Base-by-base conservation (phyloP, 768 basidiomycete species). In the Cystoderma amianthinum region DNA sequence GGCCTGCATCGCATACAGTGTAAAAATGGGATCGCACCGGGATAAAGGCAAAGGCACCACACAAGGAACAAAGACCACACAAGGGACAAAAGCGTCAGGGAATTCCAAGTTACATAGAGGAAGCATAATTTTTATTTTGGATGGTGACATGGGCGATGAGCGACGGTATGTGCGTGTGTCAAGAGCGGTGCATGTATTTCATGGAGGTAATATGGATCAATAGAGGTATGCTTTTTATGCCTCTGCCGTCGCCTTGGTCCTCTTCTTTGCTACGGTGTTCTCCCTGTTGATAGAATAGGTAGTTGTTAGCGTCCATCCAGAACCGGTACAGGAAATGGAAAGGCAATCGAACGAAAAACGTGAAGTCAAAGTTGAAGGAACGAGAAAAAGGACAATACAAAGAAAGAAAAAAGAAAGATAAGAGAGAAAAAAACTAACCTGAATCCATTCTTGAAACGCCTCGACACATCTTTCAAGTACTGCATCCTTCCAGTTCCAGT, bases 401-500 rank as follows among this genome's bases (percentile, higher is more conserved):
- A 16, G 5, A 3, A 36, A 2, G 37, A 13, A 35, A 19, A 10
- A 28, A 16, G 7, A 36, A 34, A 16, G 37, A 32, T 22, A 36
- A 32, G 4, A 25, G 22, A 28, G 13, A n/a, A 24, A 10, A 5
- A 23, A 10, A 52, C 75, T 39, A 45, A 88, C 90, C 86, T 80
- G 82, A 95, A 97, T 42, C 95, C 92, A 61, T 96, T 97, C 84
- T 98, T 98, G 85, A 97, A 98, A 53, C 91, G 79, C 62, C 94
- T 80, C 55, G 85, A 82, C 32, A 98, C 95, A 40, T 74, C 65
- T 76, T 93, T 96, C 67, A 98, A 76, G 78, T 92, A 82, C 46
- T 74, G 71, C 93, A 96, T 96, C 59, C 94, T 78, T 51, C 95
- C 95, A 50, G 95, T 94, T 45, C 96, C 96, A 45, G 96, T 97